phyloP scores from a whole-genome alignment of 2,329 filamentous ascomycete genomes.

The Harringtonia aguacate region DNA sequence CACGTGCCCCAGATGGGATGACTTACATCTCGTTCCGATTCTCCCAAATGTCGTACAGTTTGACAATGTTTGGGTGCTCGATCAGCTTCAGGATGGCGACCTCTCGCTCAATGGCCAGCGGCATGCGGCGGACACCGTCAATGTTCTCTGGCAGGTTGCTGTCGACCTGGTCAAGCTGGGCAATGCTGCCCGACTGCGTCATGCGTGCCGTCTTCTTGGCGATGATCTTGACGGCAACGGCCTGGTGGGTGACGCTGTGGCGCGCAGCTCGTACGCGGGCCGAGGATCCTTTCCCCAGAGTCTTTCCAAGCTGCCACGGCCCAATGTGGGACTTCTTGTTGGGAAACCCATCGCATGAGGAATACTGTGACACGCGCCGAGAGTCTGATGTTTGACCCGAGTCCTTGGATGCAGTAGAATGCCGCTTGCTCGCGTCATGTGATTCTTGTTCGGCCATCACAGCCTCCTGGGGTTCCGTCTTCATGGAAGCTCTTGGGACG shows the following conservation, averaged over 20 bases:
- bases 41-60: constrained; percentile 95
- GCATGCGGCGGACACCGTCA: constrained; percentile 59
- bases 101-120: constrained; percentile 83
- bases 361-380: constrained; percentile 26
- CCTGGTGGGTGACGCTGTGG: constrained; percentile 66
- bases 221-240: constrained; percentile 92
- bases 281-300: constrained; percentile 80
- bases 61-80: constrained; percentile 89
- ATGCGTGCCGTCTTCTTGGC: constrained; percentile 71
- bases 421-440: constrained; percentile 12
- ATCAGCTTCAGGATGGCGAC: constrained; percentile 96
- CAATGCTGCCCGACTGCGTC: constrained; percentile 76
- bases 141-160: constrained; percentile 42
- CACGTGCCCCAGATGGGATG: neutral
- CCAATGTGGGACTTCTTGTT: constrained; percentile 65
- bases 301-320: constrained; percentile 86
- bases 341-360: constrained; percentile 17
- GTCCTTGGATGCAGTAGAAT: constrained; percentile 22
- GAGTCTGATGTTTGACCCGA: constrained; percentile 16
- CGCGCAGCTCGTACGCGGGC: constrained; percentile 79
- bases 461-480: neutral
- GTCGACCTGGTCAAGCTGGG: constrained; percentile 67
- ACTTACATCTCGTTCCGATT: constrained; percentile 87
- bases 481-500: neutral
- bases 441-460: neutral